Base-by-base conservation (phyloP, 2,329 filamentous ascomycete species). In the Cercospora beticola region DNA sequence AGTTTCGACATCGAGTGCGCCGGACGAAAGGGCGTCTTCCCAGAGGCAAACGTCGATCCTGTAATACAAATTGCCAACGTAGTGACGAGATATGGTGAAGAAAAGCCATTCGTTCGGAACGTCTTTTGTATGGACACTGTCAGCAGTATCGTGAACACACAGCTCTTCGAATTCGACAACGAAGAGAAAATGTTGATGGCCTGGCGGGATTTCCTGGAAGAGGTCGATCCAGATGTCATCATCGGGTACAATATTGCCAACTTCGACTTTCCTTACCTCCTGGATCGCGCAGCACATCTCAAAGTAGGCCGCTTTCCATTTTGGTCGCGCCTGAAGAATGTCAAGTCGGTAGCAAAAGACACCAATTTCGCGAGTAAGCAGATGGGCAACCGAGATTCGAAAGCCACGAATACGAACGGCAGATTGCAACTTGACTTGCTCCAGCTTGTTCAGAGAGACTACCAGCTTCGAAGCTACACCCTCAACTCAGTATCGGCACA, bases 1-100 rank as follows among this genome's bases (percentile, higher is more conserved):
- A 98, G 95, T 4, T 98, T 99, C 77, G 95, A 99, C 87, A 99
- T 99, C 74, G 95, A 99, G 81, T 99, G 95, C 80, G 95, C 95
- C 74, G 95, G 95, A 62, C 91, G 96, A 74, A 98, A 99, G 81
- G 95, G 95, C 72, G 91, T 99, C 77, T 99, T 99, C 76, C 95
- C 96, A 0, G 95, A 99, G 79, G 89, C 96, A 9, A 89, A 94
- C 69, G 83, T 92, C 21, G 95, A 99, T 76, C 93, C 94, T 0
- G 94, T 99, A 72, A 99, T 99, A 73, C 95, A 99, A 79, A 99
- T 99, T 72, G 95, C 95, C 67, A 98, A 97, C 76, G 88, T 98
- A 5, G 94, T 99, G 18, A 98, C 94, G 33, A 86, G 90, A 76
- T 97, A 97, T 72, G 95, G 95, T 85, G 95, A 99, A 74, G 90